These are phyloP conservation scores for Cercospora sp. DNA, from an alignment of 2,329 filamentous ascomycete species.

Conservation along the genomic window DNA sequence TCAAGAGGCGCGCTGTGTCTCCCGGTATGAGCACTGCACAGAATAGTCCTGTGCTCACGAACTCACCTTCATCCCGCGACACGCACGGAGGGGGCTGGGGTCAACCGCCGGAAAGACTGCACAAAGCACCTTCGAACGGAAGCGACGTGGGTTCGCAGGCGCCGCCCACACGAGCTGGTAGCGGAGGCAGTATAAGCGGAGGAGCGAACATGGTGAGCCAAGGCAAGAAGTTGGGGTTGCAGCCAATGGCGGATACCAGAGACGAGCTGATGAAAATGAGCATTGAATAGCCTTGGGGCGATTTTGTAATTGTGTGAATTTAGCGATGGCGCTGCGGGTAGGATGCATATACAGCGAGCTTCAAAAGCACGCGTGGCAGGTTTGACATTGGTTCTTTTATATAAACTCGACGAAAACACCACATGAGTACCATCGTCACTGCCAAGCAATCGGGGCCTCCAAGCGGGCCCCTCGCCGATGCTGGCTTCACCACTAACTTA, in stretches of 20 bases:
- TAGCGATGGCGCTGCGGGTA: constrained; percentile 7
- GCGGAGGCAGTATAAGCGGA: constrained; percentile 16
- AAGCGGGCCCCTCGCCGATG: background rate
- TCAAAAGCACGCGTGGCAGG: background rate
- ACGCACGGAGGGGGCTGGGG: constrained; percentile 66
- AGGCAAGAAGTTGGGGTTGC: constrained; percentile 69
- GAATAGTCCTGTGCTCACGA: constrained; percentile 78
- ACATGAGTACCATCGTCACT: no score
- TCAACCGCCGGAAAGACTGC: constrained; percentile 57
- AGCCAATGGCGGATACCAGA: constrained; percentile 94
- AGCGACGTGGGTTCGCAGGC: constrained; percentile 16
- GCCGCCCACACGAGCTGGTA: constrained; percentile 14
- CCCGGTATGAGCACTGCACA: constrained; percentile 84
- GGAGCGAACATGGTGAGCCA: constrained; percentile 25
- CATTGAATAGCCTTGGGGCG: constrained; percentile 2
- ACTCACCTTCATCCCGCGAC: constrained; percentile 78
- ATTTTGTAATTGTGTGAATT: background rate
- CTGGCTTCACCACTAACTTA: background rate
- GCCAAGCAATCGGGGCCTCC: background rate
- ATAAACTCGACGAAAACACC: no score
- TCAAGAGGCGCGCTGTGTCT: constrained; percentile 89
- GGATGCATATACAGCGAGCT: background rate
- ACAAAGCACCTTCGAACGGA: constrained; percentile 18
- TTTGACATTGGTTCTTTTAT: background rate
- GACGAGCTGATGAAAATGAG: constrained; percentile 91